Evolutionary conservation across 2,329 filamentous ascomycete species (phyloP).

Genomic region (Apiospora kogelbergensis): DNA sequence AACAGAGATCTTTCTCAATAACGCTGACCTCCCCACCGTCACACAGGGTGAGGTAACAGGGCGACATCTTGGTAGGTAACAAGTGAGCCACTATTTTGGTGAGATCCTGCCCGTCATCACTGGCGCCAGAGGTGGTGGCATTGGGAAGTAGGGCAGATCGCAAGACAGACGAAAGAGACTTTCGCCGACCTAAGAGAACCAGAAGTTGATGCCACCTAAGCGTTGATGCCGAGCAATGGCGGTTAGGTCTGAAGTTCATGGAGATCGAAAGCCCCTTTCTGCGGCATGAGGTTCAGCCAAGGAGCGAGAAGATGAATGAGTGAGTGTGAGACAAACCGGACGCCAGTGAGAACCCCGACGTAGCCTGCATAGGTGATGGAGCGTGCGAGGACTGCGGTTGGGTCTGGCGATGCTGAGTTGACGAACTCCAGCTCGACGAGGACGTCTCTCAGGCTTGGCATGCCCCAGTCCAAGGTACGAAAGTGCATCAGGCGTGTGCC

Average conservation of each 20-base stretch:
- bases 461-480: conserved; percentile 55
- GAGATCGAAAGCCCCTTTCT: conserved; percentile 45
- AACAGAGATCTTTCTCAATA: conserved; percentile 56
- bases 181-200: conserved; percentile 53
- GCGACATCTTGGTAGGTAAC: conserved; percentile 33
- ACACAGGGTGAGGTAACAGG: conserved; percentile 57
- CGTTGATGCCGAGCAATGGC: conserved; percentile 40
- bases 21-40: conserved; percentile 46
- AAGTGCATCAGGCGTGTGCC: conserved; percentile 50
- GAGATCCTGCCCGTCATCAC: not conserved
- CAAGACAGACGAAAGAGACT: conserved; percentile 52
- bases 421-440: conserved; percentile 54
- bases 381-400: conserved; percentile 40
- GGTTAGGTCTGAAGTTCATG: conserved; percentile 50
- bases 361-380: conserved; percentile 52
- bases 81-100: conserved; percentile 11
- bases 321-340: conserved; percentile 32
- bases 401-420: conserved; percentile 25
- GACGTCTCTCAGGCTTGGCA: conserved; percentile 48
- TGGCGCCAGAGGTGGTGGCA: not conserved
- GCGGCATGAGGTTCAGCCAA: conserved; percentile 2
- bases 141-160: conserved; percentile 31
- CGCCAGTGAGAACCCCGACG: conserved; percentile 51
- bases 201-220: conserved; percentile 49
- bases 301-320: not conserved